Evolutionary conservation across 2,329 filamentous ascomycete genomes (phyloP).

Genomic region (Talaromyces sp.): DNA sequence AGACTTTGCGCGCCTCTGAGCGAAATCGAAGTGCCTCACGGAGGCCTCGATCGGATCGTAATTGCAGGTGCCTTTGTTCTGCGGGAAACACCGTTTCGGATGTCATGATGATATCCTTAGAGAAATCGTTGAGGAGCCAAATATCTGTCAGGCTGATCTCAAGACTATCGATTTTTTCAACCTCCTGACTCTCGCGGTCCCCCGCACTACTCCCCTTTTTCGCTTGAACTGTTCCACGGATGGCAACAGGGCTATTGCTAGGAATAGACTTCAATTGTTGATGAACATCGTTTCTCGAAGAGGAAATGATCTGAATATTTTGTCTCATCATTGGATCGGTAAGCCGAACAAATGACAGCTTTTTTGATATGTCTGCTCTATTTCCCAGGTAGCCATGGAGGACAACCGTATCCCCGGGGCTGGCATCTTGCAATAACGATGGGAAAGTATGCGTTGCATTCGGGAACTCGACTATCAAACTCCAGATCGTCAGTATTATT

Average conservation of each 20-base stretch:
- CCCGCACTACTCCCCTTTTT: constrained; percentile 29
- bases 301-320: constrained; percentile 49
- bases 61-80: constrained; percentile 73
- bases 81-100: constrained; percentile 68
- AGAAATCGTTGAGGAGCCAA: constrained; percentile 65
- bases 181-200: constrained; percentile 26
- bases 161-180: constrained; percentile 36
- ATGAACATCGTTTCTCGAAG: constrained; percentile 32
- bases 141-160: constrained; percentile 62
- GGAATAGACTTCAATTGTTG: constrained; percentile 41
- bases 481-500: neutral
- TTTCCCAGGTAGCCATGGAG: constrained; percentile 69
- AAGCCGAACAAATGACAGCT: constrained; percentile 64
- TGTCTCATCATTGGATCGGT: constrained; percentile 40
- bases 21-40: constrained; percentile 66
- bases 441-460: constrained; percentile 39
- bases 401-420: constrained; percentile 42
- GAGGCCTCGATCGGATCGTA: constrained; percentile 67
- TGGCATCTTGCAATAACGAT: constrained; percentile 28
- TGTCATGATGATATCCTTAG: constrained; percentile 70
- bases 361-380: constrained; percentile 61
- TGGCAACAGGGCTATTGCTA: constrained; percentile 51
- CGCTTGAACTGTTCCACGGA: constrained; percentile 46
- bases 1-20: constrained; percentile 53
- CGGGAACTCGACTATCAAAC: constrained; percentile 43